These are phyloP conservation scores for Truncatella angustata DNA, from an alignment of 2,329 filamentous ascomycete genomes.

Conservation along the genomic window DNA sequence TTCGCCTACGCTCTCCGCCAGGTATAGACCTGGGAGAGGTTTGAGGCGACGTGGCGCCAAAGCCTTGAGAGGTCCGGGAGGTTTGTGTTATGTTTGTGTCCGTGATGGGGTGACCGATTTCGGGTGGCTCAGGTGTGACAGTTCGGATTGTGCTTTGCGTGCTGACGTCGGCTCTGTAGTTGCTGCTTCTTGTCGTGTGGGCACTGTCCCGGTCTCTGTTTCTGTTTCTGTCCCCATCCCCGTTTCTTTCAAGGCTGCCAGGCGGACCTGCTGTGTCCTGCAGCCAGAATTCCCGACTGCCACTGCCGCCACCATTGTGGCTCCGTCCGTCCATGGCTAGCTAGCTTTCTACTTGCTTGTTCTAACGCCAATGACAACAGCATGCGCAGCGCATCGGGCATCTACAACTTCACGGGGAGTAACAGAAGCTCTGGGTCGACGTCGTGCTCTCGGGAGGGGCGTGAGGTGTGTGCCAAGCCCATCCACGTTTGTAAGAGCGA, in stretches of 20 bases:
- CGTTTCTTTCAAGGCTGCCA: no score
- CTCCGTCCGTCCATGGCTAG: constrained; percentile 47
- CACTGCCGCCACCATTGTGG: constrained; percentile 35
- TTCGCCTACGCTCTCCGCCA: constrained; percentile 45
- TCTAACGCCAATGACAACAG: constrained; percentile 27
- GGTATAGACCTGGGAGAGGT: constrained; percentile 48
- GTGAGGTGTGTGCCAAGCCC: constrained; percentile 18
- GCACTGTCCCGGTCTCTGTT: constrained; percentile 19
- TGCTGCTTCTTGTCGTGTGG: constrained; percentile 12
- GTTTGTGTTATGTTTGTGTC: constrained; percentile 22
- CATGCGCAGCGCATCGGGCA: constrained; percentile 23
- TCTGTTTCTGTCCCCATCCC: constrained; percentile 17
- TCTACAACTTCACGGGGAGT: constrained; percentile 19
- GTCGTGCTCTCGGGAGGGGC: constrained; percentile 18
- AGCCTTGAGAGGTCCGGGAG: constrained; percentile 29
- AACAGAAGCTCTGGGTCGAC: constrained; percentile 9
- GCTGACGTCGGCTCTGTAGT: constrained; percentile 26
- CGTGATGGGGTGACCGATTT: constrained; percentile 25
- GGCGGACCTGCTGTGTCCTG: no score
- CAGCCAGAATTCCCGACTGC: constrained; percentile 28
- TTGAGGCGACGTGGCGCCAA: constrained; percentile 38
- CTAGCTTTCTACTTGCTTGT: constrained; percentile 38
- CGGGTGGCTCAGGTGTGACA: constrained; percentile 62
- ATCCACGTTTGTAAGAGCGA: constrained; percentile 22
- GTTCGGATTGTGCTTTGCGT: constrained; percentile 54